phyloP scores from a whole-genome alignment of 257 asterid species.

The Anisodus acutangulus region DNA sequence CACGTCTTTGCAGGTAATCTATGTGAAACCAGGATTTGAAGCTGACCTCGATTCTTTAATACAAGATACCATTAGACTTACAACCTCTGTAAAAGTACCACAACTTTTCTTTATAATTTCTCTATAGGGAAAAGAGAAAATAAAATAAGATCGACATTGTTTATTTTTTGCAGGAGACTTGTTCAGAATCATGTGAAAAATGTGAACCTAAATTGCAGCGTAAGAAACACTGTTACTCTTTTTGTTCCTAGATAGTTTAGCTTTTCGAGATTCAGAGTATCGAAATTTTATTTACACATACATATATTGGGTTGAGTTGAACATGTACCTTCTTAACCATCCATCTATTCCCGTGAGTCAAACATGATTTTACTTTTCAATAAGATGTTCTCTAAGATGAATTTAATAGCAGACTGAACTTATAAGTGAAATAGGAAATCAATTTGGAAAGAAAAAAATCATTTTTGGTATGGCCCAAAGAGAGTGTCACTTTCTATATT shows the following conservation, averaged over 20 bases:
- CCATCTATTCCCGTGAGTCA: too few relatives aligned
- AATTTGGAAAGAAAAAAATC: neutral
- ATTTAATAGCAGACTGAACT: too few relatives aligned
- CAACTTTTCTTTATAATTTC: neutral
- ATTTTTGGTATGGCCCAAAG: too few relatives aligned
- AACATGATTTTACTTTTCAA: too few relatives aligned
- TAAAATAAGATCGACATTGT: neutral
- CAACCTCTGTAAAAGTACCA: slow-evolving; percentile 70
- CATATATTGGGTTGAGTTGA: too few relatives aligned
- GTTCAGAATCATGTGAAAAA: slow-evolving; percentile 79
- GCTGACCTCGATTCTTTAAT: slow-evolving; percentile 79
- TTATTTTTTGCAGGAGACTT: slow-evolving; percentile 64
- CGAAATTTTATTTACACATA: too few relatives aligned
- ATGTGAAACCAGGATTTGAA: slow-evolving; percentile 84
- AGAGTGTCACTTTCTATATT: too few relatives aligned
- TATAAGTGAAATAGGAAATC: neutral
- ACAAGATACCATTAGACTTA: slow-evolving; percentile 73
- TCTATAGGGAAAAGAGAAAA: neutral
- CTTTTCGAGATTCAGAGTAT: too few relatives aligned
- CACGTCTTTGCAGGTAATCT: slow-evolving; percentile 66
- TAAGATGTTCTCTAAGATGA: too few relatives aligned
- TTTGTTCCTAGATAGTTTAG: too few relatives aligned
- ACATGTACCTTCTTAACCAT: too few relatives aligned
- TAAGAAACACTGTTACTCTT: slow-evolving; percentile 37
- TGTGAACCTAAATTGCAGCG: slow-evolving; percentile 71